A percentile compares a stretch with the other conserved stretches of the same genome.
Evolutionary conservation across 83 land plant genomes (phyloP).

Genomic region (Picea mariana): DNA sequence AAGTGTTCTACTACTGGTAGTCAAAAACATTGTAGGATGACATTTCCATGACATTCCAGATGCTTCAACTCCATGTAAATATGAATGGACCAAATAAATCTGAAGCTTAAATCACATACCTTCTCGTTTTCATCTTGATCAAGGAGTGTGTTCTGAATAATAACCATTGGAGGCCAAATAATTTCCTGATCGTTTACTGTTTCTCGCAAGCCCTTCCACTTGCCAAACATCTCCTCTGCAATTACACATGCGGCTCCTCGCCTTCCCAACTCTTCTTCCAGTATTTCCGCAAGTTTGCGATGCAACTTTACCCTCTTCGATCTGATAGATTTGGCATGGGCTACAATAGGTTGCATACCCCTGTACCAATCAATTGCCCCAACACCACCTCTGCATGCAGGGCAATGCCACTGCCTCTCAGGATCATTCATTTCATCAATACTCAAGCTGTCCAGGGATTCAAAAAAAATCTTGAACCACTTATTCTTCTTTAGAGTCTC

Average conservation of each 20-base stretch:
- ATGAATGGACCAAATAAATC: too few relatives aligned
- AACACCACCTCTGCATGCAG: constrained; percentile 70
- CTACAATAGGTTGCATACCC: constrained; percentile 62
- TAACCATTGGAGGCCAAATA: constrained; percentile 87
- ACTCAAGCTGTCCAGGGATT: constrained; percentile 39
- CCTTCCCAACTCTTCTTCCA: constrained; percentile 59
- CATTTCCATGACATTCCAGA: too few relatives aligned
- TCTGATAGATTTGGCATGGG: constrained; percentile 71
- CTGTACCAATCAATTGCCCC: constrained; percentile 83
- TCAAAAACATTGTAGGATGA: too few relatives aligned
- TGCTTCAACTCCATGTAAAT: too few relatives aligned
- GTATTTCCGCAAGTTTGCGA: constrained; percentile 45
- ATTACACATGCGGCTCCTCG: constrained; percentile 49
- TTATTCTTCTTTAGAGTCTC: constrained; percentile 54
- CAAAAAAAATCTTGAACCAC: constrained; percentile 60
- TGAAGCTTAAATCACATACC: constrained; percentile 29
- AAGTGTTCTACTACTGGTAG: too few relatives aligned
- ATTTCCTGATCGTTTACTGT: constrained; percentile 39
- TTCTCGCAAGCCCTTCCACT: constrained; percentile 58
- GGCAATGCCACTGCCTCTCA: constrained; percentile 81
- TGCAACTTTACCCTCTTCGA: constrained; percentile 55
- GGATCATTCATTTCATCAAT: constrained; percentile 57
- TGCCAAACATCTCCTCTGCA: constrained; percentile 55
- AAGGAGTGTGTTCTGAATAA: constrained; percentile 61
- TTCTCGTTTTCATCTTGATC: constrained; percentile 61